A percentile compares a stretch with the other conserved stretches of the same genome.
Conservation (phyloP, 352 stramenopile genomes). For the Phytopythium mirpurense region DNA sequence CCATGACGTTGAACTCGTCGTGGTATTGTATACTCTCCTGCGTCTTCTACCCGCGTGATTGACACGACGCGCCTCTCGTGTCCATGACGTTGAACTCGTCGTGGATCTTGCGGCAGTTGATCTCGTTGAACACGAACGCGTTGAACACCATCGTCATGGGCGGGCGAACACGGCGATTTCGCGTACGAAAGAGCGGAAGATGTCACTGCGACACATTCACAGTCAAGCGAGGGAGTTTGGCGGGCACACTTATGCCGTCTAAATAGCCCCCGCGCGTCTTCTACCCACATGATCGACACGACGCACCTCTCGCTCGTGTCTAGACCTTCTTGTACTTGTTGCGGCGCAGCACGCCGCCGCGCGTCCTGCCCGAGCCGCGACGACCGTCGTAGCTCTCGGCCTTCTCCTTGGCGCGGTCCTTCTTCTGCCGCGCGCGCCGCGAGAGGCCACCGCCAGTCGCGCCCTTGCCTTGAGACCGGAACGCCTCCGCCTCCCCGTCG, state of each 20-base stretch:
- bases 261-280: too few relatives aligned
- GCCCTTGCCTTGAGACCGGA: conserved; percentile 10
- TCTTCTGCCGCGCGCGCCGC: conserved; percentile 47
- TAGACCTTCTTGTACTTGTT: conserved; percentile 41
- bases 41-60: too few relatives aligned
- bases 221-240: too few relatives aligned
- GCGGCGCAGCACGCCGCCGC: conserved; percentile 51
- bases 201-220: too few relatives aligned
- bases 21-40: too few relatives aligned
- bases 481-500: conserved; percentile 39
- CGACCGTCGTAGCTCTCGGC: conserved; percentile 22
- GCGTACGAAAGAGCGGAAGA: too few relatives aligned
- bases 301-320: too few relatives aligned
- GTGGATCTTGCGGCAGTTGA: conserved; percentile 55
- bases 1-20: conserved; percentile 92
- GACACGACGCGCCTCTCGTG: too few relatives aligned
- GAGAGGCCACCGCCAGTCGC: conserved; percentile 14
- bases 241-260: too few relatives aligned
- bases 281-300: too few relatives aligned
- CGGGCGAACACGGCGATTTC: too few relatives aligned
- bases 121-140: conserved; percentile 94
- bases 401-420: conserved; percentile 24
- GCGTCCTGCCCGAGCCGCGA: conserved; percentile 25
- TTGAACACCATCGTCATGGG: conserved; percentile 98
- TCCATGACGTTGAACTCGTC: too few relatives aligned